phyloP scores from a whole-genome alignment of 1,284 basidiomycete species.

The Leccinum variabile region DNA sequence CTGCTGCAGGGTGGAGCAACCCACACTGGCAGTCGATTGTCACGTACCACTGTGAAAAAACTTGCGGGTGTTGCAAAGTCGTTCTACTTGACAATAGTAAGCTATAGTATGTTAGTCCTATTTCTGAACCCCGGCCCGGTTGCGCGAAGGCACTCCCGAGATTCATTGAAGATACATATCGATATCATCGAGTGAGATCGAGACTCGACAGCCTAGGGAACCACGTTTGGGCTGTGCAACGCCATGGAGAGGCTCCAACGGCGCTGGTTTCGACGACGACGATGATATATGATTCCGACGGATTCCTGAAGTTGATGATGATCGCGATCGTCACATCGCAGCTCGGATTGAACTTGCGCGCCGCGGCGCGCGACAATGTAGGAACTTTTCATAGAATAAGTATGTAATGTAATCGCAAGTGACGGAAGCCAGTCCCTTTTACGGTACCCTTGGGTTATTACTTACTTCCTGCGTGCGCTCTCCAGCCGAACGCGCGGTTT shows the following conservation, averaged over 20 bases:
- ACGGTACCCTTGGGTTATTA: not conserved
- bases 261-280: not conserved
- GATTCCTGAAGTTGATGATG: not conserved
- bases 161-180: not conserved
- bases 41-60: not conserved
- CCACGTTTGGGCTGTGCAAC: conserved; percentile 3
- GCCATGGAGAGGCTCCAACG: not conserved
- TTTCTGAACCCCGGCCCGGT: not conserved
- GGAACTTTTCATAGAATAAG: not conserved
- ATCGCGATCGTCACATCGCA: conserved; percentile 14
- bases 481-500: not conserved
- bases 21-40: not conserved
- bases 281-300: not conserved
- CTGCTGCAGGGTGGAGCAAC: not conserved
- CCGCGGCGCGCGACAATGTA: not conserved
- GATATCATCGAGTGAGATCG: conserved; percentile 10
- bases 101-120: not conserved
- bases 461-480: not conserved
- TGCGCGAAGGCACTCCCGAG: not conserved
- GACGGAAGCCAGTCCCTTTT: not conserved
- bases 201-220: not conserved
- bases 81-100: not conserved
- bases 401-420: not conserved
- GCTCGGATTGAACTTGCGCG: not conserved
- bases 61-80: not conserved